Conservation (phyloP, 139 green algal genomes). For the Asterochloris erici region DNA sequence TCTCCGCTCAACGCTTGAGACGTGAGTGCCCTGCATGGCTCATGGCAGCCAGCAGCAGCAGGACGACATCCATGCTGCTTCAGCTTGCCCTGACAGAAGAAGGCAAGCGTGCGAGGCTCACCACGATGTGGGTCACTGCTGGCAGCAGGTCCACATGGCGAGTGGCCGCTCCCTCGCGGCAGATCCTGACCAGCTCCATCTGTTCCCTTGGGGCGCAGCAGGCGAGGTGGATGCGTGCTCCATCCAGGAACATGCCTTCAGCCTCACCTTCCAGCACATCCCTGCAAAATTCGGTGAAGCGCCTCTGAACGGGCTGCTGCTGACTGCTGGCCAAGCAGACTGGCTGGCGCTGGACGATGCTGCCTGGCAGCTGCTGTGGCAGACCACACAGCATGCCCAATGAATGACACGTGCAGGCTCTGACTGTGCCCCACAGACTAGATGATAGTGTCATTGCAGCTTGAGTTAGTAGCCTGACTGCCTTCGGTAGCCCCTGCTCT, state of each 20-base stretch:
- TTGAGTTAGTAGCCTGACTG: too few relatives aligned
- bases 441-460: too few relatives aligned
- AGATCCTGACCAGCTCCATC: conserved; percentile 24
- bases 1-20: not conserved
- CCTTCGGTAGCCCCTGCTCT: too few relatives aligned
- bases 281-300: not conserved
- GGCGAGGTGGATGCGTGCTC: conserved; percentile 18
- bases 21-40: conserved; percentile 3
- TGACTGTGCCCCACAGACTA: too few relatives aligned
- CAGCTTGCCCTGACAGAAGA: too few relatives aligned
- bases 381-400: too few relatives aligned
- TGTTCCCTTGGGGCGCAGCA: conserved; percentile 30
- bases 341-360: too few relatives aligned
- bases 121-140: conserved; percentile 34
- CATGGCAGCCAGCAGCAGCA: not conserved
- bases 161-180: conserved; percentile 28
- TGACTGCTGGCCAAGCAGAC: too few relatives aligned
- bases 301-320: not conserved
- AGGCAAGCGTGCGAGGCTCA: conserved; percentile 3
- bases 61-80: not conserved
- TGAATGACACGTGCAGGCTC: too few relatives aligned
- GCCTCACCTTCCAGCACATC: conserved; percentile 13
- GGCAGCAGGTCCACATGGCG: conserved; percentile 21
- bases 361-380: too few relatives aligned
- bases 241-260: conserved; percentile 25